Percentiles rank a stretch among this genome's conserved stretches.
phyloP scores from a whole-genome alignment of 2,329 filamentous ascomycete genomes.

The Neodidymelliopsis sp. region DNA sequence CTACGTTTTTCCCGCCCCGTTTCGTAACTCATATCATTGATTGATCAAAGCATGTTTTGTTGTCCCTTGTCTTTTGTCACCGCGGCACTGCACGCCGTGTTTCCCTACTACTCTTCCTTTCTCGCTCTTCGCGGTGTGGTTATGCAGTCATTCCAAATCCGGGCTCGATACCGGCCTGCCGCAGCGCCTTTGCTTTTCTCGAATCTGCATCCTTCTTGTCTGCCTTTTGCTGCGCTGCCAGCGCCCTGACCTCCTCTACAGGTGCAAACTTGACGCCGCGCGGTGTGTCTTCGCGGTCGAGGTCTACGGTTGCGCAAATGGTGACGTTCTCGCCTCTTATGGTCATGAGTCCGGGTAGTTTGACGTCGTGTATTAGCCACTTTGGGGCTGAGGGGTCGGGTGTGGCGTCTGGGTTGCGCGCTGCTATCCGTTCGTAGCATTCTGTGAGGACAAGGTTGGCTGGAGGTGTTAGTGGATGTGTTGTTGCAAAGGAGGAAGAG shows the following conservation, averaged over 20 bases:
- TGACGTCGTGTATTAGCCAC: conserved; percentile 81
- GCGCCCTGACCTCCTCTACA: conserved; percentile 72
- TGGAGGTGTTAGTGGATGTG: conserved; percentile 49
- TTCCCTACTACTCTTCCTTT: background rate
- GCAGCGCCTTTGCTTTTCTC: conserved; percentile 71
- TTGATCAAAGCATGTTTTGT: too few relatives aligned
- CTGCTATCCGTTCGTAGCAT: conserved; percentile 88
- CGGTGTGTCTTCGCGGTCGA: conserved; percentile 92
- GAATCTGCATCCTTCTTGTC: conserved; percentile 65
- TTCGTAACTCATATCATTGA: conserved; percentile 13
- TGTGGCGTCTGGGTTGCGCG: conserved; percentile 55
- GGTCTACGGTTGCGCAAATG: conserved; percentile 91
- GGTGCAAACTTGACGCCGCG: conserved; percentile 75
- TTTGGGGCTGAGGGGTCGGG: conserved; percentile 34
- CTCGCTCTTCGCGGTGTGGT: background rate
- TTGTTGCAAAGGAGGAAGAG: background rate
- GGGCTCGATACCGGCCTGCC: conserved; percentile 61
- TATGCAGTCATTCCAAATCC: conserved; percentile 72
- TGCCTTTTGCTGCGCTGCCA: conserved; percentile 76
- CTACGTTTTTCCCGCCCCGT: too few relatives aligned
- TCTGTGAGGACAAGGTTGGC: conserved; percentile 95
- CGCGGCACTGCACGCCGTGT: too few relatives aligned
- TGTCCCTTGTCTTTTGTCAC: background rate
- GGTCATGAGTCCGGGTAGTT: conserved; percentile 85
- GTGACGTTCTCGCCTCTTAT: conserved; percentile 98